Percentiles rank a stretch among this genome's conserved stretches.
These are phyloP conservation scores for Oryza glumipatula DNA, from an alignment of 176 grass and related monocot genomes.

Conservation along the genomic window DNA sequence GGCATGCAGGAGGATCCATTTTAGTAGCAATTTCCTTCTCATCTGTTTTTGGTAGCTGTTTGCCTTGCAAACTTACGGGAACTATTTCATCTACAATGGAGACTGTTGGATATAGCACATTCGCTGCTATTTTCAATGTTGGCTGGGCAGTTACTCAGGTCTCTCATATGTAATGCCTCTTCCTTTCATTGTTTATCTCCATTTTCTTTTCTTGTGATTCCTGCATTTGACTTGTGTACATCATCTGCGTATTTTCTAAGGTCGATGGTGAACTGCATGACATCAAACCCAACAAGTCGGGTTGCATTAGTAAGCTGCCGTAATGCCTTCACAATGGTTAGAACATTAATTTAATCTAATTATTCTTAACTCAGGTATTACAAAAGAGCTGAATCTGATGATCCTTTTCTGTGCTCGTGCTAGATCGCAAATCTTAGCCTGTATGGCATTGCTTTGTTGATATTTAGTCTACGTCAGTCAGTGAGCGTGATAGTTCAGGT, in stretches of 20 bases:
- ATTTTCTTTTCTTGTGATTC: conserved; percentile 31
- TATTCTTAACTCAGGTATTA: conserved; percentile 15
- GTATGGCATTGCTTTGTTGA: conserved; percentile 82
- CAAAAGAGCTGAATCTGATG: conserved; percentile 30
- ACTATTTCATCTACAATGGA: conserved; percentile 64
- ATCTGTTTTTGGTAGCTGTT: conserved; percentile 88
- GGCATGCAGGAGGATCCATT: conserved; percentile 96
- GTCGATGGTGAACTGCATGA: conserved; percentile 99
- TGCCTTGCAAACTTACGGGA: conserved; percentile 81
- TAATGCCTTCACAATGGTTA: conserved; percentile 99
- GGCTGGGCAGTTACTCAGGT: conserved; percentile 99
- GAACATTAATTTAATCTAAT: conserved; percentile 23
- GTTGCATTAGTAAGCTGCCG: conserved; percentile 96
- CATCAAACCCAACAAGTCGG: conserved; percentile 87
- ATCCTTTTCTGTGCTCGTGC: conserved; percentile 41
- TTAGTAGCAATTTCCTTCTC: conserved; percentile 96
- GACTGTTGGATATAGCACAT: conserved; percentile 93
- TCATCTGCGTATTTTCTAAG: conserved; percentile 54
- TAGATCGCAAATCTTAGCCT: conserved; percentile 91
- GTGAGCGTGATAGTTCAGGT: conserved; percentile 74
- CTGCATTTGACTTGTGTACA: conserved; percentile 28
- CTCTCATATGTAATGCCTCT: conserved; percentile 79
- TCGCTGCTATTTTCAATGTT: conserved; percentile 95
- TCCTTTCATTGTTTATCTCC: conserved; percentile 29
- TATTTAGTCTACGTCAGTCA: conserved; percentile 73